These are phyloP conservation scores for Picochlorum costavermella DNA, from an alignment of 139 green algal species.

Conservation along the genomic window DNA sequence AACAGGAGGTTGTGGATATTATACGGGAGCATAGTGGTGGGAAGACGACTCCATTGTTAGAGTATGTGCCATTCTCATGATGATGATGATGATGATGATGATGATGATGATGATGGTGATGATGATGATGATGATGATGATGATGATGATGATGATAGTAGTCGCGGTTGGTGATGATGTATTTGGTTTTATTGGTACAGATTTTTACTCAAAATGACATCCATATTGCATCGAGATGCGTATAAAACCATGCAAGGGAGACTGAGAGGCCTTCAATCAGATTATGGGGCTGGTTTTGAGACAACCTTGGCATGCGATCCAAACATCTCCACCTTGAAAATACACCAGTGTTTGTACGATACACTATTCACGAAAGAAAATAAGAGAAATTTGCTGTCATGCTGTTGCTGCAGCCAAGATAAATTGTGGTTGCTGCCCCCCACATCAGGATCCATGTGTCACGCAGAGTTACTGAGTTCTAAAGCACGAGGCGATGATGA, in stretches of 20 bases:
- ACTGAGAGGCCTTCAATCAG: conserved; percentile 23
- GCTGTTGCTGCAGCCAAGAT: conserved; percentile 34
- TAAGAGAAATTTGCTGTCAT: conserved; percentile 18
- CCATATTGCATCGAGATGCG: conserved; percentile 16
- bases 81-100: too few relatives aligned
- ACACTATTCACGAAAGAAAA: conserved; percentile 20
- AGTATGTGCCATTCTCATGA: not conserved
- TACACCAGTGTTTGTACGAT: conserved; percentile 30
- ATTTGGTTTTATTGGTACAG: not conserved
- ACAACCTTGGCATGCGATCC: not conserved
- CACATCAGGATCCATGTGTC: not conserved
- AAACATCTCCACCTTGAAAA: conserved; percentile 15
- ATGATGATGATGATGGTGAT: too few relatives aligned
- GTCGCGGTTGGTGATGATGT: conserved; percentile 1
- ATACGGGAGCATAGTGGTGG: conserved; percentile 35
- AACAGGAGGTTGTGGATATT: conserved; percentile 24
- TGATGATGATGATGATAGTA: too few relatives aligned
- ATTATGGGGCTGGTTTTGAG: conserved; percentile 27
- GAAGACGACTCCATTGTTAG: conserved; percentile 13
- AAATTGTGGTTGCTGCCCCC: conserved; percentile 3
- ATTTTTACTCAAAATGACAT: conserved; percentile 8
- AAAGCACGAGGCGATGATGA: not conserved
- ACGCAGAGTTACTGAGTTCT: not conserved
- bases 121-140: too few relatives aligned
- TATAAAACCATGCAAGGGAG: conserved; percentile 12